Evolutionary conservation across 2,329 filamentous ascomycete species (phyloP).

Genomic region (Mycosphaerella sp.): DNA sequence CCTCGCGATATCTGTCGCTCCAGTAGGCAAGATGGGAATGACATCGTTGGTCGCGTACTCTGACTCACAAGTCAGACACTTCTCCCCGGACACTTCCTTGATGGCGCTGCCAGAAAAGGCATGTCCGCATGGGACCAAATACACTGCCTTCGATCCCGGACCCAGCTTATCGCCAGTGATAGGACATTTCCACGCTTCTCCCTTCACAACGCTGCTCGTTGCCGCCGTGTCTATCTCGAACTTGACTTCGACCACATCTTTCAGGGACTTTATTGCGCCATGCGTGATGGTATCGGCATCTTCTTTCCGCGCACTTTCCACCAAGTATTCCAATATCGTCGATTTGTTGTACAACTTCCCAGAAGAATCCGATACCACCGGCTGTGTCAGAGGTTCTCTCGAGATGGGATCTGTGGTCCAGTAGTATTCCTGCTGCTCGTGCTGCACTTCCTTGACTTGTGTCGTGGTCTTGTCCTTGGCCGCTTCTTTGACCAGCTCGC

Average conservation of each 20-base stretch:
- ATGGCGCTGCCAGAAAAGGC: conserved; percentile 84
- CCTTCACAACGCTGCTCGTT: conserved; percentile 24
- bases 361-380: conserved; percentile 74
- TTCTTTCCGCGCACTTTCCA: conserved; percentile 48
- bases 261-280: conserved; percentile 66
- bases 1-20: conserved; percentile 62
- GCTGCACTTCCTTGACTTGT: conserved; percentile 80
- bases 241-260: conserved; percentile 80
- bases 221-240: conserved; percentile 53
- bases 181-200: conserved; percentile 71
- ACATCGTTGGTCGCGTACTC: conserved; percentile 67
- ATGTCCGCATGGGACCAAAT: conserved; percentile 91
- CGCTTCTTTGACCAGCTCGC: conserved; percentile 92
- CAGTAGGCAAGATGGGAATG: conserved; percentile 71
- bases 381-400: conserved; percentile 62
- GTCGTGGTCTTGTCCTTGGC: conserved; percentile 74
- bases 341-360: conserved; percentile 95
- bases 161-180: conserved; percentile 83
- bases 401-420: conserved; percentile 90
- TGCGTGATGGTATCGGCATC: conserved; percentile 57
- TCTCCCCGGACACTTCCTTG: conserved; percentile 53
- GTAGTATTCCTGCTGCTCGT: conserved; percentile 76
- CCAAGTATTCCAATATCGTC: conserved; percentile 64
- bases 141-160: conserved; percentile 70
- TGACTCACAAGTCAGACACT: conserved; percentile 62